Evolutionary conservation across 306 rosid species (phyloP).

Genomic region (Vigna radiata): DNA sequence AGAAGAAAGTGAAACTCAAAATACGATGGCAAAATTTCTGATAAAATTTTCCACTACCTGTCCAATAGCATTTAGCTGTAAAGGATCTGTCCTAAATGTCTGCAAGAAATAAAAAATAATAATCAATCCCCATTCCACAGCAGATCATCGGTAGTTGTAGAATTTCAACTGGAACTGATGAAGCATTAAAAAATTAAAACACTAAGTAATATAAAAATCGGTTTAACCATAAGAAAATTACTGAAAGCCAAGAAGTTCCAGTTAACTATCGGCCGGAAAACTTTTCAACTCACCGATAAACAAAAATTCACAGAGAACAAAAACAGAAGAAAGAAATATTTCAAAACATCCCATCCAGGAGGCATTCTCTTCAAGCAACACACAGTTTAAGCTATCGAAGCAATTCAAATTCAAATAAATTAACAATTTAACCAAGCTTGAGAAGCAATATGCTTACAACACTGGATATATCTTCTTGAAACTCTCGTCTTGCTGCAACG

Average conservation of each 20-base stretch:
- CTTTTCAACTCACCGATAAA: slow-evolving; percentile 30
- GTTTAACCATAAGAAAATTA: background rate
- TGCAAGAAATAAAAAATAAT: slow-evolving; percentile 60
- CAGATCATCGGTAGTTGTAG: slow-evolving; percentile 29
- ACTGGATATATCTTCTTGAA: slow-evolving; percentile 71
- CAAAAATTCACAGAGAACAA: background rate
- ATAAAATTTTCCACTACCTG: slow-evolving; percentile 63
- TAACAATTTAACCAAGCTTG: slow-evolving; percentile 20
- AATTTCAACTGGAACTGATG: slow-evolving; percentile 38
- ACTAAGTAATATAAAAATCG: background rate
- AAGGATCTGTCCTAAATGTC: slow-evolving; percentile 69
- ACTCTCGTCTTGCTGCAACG: slow-evolving; percentile 70
- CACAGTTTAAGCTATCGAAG: slow-evolving; percentile 24
- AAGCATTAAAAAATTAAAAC: background rate
- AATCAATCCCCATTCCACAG: slow-evolving; percentile 43
- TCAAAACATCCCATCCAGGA: slow-evolving; percentile 16
- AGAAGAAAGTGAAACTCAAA: background rate
- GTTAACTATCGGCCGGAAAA: background rate
- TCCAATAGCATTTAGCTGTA: slow-evolving; percentile 64
- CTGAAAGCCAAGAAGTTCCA: slow-evolving; percentile 28
- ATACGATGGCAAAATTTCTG: background rate
- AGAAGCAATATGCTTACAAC: slow-evolving; percentile 68
- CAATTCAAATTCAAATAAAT: background rate
- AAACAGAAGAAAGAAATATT: background rate
- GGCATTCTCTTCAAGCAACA: slow-evolving; percentile 22